Percentiles rank a stretch among this genome's conserved stretches.
These are phyloP conservation scores for Colletotrichum tabaci DNA, from an alignment of 2,329 filamentous ascomycete species.

Conservation along the genomic window DNA sequence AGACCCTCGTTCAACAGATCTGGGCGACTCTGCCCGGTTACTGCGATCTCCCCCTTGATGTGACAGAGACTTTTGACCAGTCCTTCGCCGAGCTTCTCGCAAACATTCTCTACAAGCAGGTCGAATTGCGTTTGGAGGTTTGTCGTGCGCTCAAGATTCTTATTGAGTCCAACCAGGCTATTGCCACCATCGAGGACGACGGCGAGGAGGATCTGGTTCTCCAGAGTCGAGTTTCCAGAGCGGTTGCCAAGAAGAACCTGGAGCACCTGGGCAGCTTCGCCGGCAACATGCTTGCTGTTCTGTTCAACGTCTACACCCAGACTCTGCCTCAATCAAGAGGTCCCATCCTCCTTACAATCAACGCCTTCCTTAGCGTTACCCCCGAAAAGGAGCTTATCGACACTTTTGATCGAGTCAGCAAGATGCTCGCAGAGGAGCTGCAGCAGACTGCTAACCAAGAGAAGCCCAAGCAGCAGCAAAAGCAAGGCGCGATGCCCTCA, in stretches of 20 bases:
- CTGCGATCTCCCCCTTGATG: conserved; percentile 90
- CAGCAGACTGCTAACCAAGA: conserved; percentile 66
- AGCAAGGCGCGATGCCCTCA: conserved; percentile 84
- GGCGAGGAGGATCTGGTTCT: conserved; percentile 81
- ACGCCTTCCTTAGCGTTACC: conserved; percentile 92
- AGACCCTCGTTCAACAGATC: conserved; percentile 94
- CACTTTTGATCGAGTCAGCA: conserved; percentile 89
- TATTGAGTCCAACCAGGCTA: conserved; percentile 91
- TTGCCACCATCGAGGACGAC: conserved; percentile 77
- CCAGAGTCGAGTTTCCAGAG: conserved; percentile 84
- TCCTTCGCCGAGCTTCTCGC: conserved; percentile 90
- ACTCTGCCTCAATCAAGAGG: conserved; percentile 93
- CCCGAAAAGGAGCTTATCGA: conserved; percentile 83
- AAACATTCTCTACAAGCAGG: conserved; percentile 93
- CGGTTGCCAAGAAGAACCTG: conserved; percentile 83
- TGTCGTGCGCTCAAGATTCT: conserved; percentile 89
- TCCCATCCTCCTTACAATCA: conserved; percentile 93
- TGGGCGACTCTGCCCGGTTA: conserved; percentile 96
- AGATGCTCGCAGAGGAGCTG: conserved; percentile 84
- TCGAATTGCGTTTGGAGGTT: conserved; percentile 87
- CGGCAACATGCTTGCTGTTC: conserved; percentile 90
- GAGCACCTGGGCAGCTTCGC: conserved; percentile 84
- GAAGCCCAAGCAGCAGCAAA: conserved; percentile 73
- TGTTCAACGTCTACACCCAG: conserved; percentile 99
- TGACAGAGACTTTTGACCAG: conserved; percentile 85